phyloP scores from a whole-genome alignment of 805 yeast genomes.

The Kodamaea kaohsiungensis region DNA sequence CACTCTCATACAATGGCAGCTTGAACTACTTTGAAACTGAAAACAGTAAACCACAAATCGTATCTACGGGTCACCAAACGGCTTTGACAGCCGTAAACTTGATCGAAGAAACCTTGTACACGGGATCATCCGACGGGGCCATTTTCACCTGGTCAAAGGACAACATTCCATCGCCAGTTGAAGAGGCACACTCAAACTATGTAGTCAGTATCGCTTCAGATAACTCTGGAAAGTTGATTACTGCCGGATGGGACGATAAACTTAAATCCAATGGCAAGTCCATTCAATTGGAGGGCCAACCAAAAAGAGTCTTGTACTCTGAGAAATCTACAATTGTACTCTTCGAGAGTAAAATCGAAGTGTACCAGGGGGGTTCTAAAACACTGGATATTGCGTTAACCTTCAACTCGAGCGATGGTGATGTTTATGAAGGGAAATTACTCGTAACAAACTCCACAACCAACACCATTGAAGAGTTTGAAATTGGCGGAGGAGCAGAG shows the following conservation, averaged over 20 bases:
- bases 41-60: conserved; percentile 31
- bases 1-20: conserved; percentile 72
- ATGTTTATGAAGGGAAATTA: conserved; percentile 14
- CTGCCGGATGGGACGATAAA: conserved; percentile 92
- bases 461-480: conserved; percentile 32
- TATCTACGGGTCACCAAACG: conserved; percentile 78
- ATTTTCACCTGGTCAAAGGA: conserved; percentile 57
- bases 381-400: conserved; percentile 21
- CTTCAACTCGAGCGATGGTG: conserved; percentile 17
- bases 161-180: conserved; percentile 36
- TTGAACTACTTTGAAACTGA: conserved; percentile 57
- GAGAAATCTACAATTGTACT: conserved; percentile 30
- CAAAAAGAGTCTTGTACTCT: conserved; percentile 34
- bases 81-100: conserved; percentile 63
- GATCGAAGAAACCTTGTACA: conserved; percentile 33
- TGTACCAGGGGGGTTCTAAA: conserved; percentile 16
- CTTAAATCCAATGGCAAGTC: conserved; percentile 42
- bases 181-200: conserved; percentile 57
- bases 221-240: conserved; percentile 42
- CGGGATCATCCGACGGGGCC: conserved; percentile 86
- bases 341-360: conserved; percentile 31
- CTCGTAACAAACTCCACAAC: conserved; percentile 32
- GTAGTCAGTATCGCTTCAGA: conserved; percentile 39
- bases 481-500: conserved; percentile 12
- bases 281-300: conserved; percentile 29